Percentiles rank a stretch among this genome's conserved stretches.
phyloP scores from a whole-genome alignment of 225 moss, liverwort and hornwort species.

The Straminergon stramineum region DNA sequence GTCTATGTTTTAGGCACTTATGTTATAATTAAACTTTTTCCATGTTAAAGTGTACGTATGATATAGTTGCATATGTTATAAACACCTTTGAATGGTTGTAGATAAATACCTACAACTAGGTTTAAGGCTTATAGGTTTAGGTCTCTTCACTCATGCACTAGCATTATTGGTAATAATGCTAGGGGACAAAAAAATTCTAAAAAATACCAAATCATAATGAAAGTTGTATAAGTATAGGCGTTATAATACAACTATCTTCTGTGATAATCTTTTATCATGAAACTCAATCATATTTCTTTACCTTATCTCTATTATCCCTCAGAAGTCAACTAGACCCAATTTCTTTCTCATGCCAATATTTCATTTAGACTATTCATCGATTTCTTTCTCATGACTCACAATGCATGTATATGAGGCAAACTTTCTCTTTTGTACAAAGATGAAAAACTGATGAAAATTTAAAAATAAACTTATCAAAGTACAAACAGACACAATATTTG shows the following conservation, averaged over 20 bases:
- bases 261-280: background rate
- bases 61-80: too few species aligned
- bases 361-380: background rate
- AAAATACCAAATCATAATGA: background rate
- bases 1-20: too few species aligned
- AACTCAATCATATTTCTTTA: background rate
- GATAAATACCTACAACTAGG: too few species aligned
- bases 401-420: background rate
- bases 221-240: background rate
- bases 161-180: too few species aligned
- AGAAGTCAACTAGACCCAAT: fast-evolving
- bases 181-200: too few species aligned
- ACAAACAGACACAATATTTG: background rate
- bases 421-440: background rate
- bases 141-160: too few species aligned
- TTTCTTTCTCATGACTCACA: background rate
- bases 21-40: too few species aligned
- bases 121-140: too few species aligned
- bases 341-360: background rate
- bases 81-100: too few species aligned
- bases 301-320: background rate
- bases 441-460: background rate
- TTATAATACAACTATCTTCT: background rate
- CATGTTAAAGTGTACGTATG: too few species aligned
- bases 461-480: background rate